Evolutionary conservation across 2,329 filamentous ascomycete genomes (phyloP).

Genomic region (Fusarium oligoseptatum): DNA sequence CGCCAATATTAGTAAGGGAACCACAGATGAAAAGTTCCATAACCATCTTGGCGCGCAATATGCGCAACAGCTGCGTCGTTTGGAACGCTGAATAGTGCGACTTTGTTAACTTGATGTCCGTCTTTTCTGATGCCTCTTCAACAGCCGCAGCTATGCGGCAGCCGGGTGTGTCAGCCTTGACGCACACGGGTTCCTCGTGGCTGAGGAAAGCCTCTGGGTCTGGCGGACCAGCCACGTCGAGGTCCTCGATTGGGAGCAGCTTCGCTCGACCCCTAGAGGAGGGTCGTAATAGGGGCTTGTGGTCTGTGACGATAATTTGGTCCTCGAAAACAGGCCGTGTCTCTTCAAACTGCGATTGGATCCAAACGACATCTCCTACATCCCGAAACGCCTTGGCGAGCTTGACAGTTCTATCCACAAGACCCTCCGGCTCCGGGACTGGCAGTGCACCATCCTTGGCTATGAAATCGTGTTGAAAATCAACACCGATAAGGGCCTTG

Average conservation of each 20-base stretch:
- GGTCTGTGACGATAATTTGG: constrained; percentile 61
- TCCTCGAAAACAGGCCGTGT: constrained; percentile 69
- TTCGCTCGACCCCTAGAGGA: constrained; percentile 30
- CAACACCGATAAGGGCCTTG: constrained; percentile 83
- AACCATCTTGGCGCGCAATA: constrained; percentile 86
- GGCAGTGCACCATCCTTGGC: constrained; percentile 75
- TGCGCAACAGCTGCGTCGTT: constrained; percentile 77
- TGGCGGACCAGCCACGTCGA: constrained; percentile 26
- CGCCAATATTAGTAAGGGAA: constrained; percentile 85
- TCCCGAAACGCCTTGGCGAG: constrained; percentile 81
- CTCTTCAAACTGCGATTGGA: constrained; percentile 80
- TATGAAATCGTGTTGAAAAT: constrained; percentile 93
- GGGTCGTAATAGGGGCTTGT: constrained; percentile 28
- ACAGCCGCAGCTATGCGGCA: constrained; percentile 60
- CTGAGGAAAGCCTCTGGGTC: constrained; percentile 63
- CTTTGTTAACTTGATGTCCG: constrained; percentile 72
- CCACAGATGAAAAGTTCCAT: constrained; percentile 93
- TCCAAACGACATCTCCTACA: constrained; percentile 83
- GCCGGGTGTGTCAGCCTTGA: constrained; percentile 60
- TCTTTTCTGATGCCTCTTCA: constrained; percentile 59
- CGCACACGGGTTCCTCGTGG: constrained; percentile 56
- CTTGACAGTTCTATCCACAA: constrained; percentile 74
- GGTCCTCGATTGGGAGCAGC: constrained; percentile 19
- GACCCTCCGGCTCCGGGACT: constrained; percentile 72
- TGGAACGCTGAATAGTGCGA: constrained; percentile 90